Evolutionary conservation across 768 basidiomycete species (phyloP), one percentile per base, ranked within the genome.

Genomic region (Pisolithus orientalis): DNA sequence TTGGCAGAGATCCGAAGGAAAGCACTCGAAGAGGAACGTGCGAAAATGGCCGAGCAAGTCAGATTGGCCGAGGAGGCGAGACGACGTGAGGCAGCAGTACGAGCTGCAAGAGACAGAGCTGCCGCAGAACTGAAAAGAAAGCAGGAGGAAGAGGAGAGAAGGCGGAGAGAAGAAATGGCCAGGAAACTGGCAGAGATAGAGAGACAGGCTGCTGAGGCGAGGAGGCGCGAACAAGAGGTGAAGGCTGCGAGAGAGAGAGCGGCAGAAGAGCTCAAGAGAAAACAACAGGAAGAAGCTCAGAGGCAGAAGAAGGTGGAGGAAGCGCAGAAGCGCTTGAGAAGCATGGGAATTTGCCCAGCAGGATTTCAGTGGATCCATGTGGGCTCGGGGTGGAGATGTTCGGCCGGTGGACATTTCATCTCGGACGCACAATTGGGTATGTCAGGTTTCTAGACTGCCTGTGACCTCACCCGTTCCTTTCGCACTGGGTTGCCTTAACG

Each of bases 271-370:
- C 47, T 73, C 50, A 68, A 59, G 57, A 60, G 60, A 55, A 62
- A 69, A 51, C 64, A 62, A 54, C 50, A 67, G 48, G 61, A 75
- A 52, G 82, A 83, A 52, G 71, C 60, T 5, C 63, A 65, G 57
- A 57, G 32, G 43, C 11, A 24, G 37, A 46, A 24, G 10, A 53
- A 57, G 34, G 62, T 71, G 46, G 50, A 57, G 1, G 54, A 60
- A 16, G 70, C 65, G 4, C 83, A 77, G 63, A 53, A 49, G 31
- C 75, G 67, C 49, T 56, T 82, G 14, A 65, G 72, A 1, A 25
- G 49, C 1, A 75, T 83, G 69, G 83, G 84, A 0, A 62, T 76
- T 2, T 85, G 84, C 55, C 59, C 62, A 3, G 64, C 55, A 21
- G 80, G 79, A 1, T 82, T 57, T 52, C 58, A 17, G 8, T 82